A percentile compares a stretch with the other conserved stretches of the same genome.
Evolutionary conservation across 2,329 filamentous ascomycete species (phyloP).

Genomic region (Penicillium psychrosexuale): DNA sequence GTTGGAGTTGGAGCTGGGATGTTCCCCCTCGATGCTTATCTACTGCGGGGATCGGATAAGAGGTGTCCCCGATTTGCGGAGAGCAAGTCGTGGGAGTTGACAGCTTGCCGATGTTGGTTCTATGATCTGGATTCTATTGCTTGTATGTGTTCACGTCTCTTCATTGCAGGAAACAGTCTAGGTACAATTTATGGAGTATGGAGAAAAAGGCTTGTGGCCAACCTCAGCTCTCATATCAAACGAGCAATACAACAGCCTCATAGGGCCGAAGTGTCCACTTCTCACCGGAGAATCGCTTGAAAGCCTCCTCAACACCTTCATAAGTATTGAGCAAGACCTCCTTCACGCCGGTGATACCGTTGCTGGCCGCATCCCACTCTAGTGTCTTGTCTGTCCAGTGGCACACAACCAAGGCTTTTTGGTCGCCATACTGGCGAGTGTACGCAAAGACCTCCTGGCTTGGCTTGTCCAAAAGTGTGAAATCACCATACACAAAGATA

Average conservation of each 20-base stretch:
- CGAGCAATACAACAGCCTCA: conserved; percentile 32
- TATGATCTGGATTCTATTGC: neutral
- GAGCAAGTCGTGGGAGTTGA: conserved; percentile 1
- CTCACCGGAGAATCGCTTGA: conserved; percentile 21
- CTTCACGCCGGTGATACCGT: conserved; percentile 27
- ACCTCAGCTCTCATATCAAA: conserved; percentile 9
- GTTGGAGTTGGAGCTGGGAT: neutral
- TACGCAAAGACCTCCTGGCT: conserved; percentile 57
- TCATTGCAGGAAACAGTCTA: neutral
- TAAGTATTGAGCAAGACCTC: conserved; percentile 35
- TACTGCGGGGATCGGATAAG: conserved; percentile 24
- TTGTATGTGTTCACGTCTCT: neutral
- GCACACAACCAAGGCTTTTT: conserved; percentile 36
- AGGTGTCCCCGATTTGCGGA: conserved; percentile 14
- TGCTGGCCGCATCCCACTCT: conserved; percentile 32
- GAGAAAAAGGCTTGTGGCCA: neutral
- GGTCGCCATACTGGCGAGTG: conserved; percentile 40
- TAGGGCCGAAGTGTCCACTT: conserved; percentile 35
- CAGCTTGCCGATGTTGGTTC: neutral
- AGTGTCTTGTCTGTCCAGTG: conserved; percentile 35
- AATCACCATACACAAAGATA: conserved; percentile 66
- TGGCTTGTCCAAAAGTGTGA: conserved; percentile 53
- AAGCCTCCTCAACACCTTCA: conserved; percentile 19
- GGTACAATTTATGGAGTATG: neutral
- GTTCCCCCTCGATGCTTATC: conserved; percentile 15